Percentiles rank a stretch among this genome's conserved stretches.
phyloP scores from a whole-genome alignment of 352 stramenopile species.

The Phytophthora nicotianae region DNA sequence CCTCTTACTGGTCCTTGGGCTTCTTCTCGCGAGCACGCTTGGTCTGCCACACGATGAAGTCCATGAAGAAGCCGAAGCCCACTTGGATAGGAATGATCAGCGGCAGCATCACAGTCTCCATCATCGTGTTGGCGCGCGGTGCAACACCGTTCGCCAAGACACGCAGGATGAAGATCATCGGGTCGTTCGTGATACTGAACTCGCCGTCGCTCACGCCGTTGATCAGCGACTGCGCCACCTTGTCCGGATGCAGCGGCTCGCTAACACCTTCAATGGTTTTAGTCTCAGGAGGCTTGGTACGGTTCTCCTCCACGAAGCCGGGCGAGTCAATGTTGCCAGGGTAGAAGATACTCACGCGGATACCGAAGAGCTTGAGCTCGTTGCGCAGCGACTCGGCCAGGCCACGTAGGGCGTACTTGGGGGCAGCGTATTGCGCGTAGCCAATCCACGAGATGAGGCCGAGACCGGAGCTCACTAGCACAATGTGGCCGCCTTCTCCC shows the following conservation, averaged over 20 bases:
- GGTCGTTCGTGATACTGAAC: constrained; percentile 85
- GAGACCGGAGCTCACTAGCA: constrained; percentile 75
- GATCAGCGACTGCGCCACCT: constrained; percentile 72
- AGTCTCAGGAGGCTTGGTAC: constrained; percentile 73
- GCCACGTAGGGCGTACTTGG: constrained; percentile 86
- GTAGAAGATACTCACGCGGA: constrained; percentile 80
- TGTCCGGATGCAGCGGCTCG: constrained; percentile 54
- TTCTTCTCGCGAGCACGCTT: constrained; percentile 62
- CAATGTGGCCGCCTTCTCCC: constrained; percentile 62
- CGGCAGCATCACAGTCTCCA: constrained; percentile 76
- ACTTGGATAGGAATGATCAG: constrained; percentile 71
- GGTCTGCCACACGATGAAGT: constrained; percentile 69
- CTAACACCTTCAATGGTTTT: constrained; percentile 75
- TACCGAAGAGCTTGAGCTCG: constrained; percentile 75
- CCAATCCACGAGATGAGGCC: constrained; percentile 83
- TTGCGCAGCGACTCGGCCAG: constrained; percentile 81
- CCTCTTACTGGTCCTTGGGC: constrained; percentile 59
- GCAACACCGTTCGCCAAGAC: constrained; percentile 77
- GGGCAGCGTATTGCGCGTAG: constrained; percentile 78
- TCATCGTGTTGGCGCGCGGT: constrained; percentile 68
- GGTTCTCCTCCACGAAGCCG: constrained; percentile 76
- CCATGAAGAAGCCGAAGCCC: constrained; percentile 82
- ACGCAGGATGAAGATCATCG: constrained; percentile 74
- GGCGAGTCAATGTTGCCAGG: constrained; percentile 86
- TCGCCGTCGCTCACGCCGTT: constrained; percentile 65